A percentile compares a stretch with the other conserved stretches of the same genome.
These are phyloP conservation scores for Amanita molliuscula DNA, from an alignment of 768 basidiomycete species.

Conservation along the genomic window DNA sequence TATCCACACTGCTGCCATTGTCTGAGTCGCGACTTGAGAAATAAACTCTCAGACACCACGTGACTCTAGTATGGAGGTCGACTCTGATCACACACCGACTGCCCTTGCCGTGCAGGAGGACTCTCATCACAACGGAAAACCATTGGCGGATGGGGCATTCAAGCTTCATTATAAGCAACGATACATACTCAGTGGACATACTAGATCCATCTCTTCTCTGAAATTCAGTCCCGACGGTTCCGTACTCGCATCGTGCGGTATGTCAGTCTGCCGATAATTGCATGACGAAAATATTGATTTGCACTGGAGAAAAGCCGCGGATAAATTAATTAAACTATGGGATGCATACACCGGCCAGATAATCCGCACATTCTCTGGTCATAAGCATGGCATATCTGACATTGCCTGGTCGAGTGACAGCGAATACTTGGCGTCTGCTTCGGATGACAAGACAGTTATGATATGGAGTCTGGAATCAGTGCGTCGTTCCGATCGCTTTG, in stretches of 20 bases:
- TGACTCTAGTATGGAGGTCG: slow-evolving; percentile 9
- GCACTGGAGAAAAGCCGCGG: slow-evolving; percentile 56
- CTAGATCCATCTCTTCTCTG: slow-evolving; percentile 69
- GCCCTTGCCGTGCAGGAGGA: not conserved
- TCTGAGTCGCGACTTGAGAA: slow-evolving; percentile 7
- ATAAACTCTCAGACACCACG: slow-evolving; percentile 23
- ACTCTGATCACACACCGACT: not conserved
- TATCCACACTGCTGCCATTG: slow-evolving; percentile 57
- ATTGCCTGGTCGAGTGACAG: slow-evolving; percentile 83
- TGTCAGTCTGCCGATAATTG: slow-evolving; percentile 16
- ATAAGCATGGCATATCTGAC: slow-evolving; percentile 80
- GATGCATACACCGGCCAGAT: slow-evolving; percentile 64
- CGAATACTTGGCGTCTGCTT: slow-evolving; percentile 80
- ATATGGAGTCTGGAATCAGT: slow-evolving; percentile 77
- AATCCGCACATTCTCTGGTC: slow-evolving; percentile 62
- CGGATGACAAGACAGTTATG: slow-evolving; percentile 84
- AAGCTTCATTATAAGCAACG: slow-evolving; percentile 35
- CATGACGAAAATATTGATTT: slow-evolving; percentile 12
- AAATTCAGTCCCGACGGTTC: slow-evolving; percentile 85
- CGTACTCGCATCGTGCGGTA: slow-evolving; percentile 78
- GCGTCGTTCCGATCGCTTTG: slow-evolving; percentile 7
- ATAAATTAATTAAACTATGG: slow-evolving; percentile 79
- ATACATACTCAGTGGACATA: slow-evolving; percentile 73
- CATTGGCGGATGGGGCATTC: not conserved
- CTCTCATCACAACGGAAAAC: not conserved